Conservation (phyloP, 169 alveolate genomes). For the Eimeria necatrix region DNA sequence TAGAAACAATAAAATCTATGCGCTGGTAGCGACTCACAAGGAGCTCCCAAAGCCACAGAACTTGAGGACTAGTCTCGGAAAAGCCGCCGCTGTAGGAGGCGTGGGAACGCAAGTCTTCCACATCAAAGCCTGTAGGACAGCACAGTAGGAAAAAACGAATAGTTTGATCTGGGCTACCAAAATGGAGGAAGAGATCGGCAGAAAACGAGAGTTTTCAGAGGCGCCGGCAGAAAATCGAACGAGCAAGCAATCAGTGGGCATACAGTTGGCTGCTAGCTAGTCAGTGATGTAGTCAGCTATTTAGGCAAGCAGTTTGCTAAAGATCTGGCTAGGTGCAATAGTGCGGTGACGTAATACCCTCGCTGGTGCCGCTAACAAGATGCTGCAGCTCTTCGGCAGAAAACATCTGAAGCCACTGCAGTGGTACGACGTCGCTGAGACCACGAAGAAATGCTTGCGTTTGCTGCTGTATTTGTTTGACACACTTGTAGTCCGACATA, state of each 20-base stretch:
- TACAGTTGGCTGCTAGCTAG: background rate
- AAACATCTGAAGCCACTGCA: slow-evolving; percentile 94
- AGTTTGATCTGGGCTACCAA: background rate
- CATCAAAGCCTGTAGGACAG: slow-evolving; percentile 89
- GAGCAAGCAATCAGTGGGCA: background rate
- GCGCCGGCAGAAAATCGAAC: background rate
- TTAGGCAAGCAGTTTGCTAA: background rate
- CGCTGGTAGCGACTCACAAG: slow-evolving; percentile 81
- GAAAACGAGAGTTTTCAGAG: background rate
- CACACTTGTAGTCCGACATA: slow-evolving; percentile 94
- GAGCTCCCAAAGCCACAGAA: slow-evolving; percentile 96
- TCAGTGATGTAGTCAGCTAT: background rate
- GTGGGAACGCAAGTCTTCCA: slow-evolving; percentile 92
- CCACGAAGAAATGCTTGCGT: slow-evolving; percentile 94
- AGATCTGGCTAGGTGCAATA: background rate
- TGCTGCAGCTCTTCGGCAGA: slow-evolving; percentile 95
- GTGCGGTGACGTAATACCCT: background rate
- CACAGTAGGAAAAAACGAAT: background rate
- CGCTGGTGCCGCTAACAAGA: slow-evolving; percentile 95
- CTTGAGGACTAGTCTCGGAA: slow-evolving; percentile 88
- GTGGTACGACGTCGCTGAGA: slow-evolving; percentile 93
- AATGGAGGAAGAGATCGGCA: background rate
- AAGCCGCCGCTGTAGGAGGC: slow-evolving; percentile 96
- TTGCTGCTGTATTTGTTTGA: slow-evolving; percentile 91
- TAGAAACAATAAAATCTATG: background rate